A percentile compares a stretch with the other conserved stretches of the same genome.
phyloP scores from a whole-genome alignment of 768 basidiomycete species.

The Panellus pusillus region DNA sequence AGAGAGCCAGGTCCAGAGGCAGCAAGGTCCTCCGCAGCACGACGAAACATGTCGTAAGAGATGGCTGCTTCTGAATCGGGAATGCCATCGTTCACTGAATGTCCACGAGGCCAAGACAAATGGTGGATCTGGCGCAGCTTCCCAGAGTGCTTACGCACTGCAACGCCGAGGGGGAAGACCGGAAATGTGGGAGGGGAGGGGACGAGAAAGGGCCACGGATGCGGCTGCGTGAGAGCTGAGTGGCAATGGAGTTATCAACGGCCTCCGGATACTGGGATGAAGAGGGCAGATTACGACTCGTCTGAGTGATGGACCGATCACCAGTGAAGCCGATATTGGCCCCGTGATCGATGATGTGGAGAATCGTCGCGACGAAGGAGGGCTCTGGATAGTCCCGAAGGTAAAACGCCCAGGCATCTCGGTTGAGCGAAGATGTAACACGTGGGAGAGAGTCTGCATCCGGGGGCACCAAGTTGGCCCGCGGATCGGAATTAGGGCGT shows the following conservation, averaged over 20 bases:
- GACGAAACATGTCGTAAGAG: slow-evolving; percentile 27
- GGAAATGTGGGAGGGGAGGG: slow-evolving; percentile 21
- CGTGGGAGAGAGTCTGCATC: background rate
- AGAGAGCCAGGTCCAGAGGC: slow-evolving; percentile 26
- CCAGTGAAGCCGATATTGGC: slow-evolving; percentile 14
- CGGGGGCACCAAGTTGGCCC: slow-evolving; percentile 8
- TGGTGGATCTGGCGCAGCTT: slow-evolving; percentile 28
- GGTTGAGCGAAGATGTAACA: background rate
- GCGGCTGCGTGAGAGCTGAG: slow-evolving; percentile 7
- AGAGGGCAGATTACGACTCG: background rate
- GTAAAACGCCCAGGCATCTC: slow-evolving; percentile 9
- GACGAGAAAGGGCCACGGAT: slow-evolving; percentile 23
- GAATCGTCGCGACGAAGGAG: slow-evolving; percentile 6
- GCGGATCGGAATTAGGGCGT: slow-evolving; percentile 19
- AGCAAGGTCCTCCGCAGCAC: slow-evolving; percentile 9
- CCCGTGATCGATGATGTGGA: slow-evolving; percentile 22
- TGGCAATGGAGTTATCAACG: slow-evolving; percentile 1
- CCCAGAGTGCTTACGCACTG: slow-evolving; percentile 19
- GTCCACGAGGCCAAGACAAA: slow-evolving; percentile 26
- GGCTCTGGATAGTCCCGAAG: slow-evolving; percentile 18
- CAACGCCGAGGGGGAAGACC: slow-evolving; percentile 27
- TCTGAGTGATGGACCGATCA: background rate
- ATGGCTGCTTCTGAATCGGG: slow-evolving; percentile 28
- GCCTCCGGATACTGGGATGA: background rate
- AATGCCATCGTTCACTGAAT: slow-evolving; percentile 30